Base-by-base conservation (phyloP, 768 basidiomycete genomes). In the Agaricus sinodeliciosus region DNA sequence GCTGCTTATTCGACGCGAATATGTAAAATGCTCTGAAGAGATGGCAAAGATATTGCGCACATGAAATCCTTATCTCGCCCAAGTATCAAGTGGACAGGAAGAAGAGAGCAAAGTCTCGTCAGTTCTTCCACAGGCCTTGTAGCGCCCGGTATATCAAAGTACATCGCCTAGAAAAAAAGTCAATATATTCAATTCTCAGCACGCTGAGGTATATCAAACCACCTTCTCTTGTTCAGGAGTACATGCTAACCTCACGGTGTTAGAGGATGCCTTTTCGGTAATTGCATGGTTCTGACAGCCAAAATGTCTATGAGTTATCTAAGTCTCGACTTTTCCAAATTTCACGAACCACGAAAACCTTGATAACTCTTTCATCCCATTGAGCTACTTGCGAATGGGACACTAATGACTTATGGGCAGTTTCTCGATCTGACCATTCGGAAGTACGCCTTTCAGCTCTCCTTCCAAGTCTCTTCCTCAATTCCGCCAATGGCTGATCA, bases 181-280 rank as follows among this genome's bases (percentile, higher is more conserved):
- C 12, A 25, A 45, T 22, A 45, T 34, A 26, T 43, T 28, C 34
- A 50, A 4, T 31, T 31, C 1, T 11, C 11, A 31, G 3, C 22
- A 22, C 22, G 22, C 22, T 15, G 43, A 36, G 15, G 5, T 44
- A 53, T 51, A 43, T 6, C 13, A n/a, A 25, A 9, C 53, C 57
- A 84, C 83, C 45, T 71, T 74, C 68, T 87, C 85, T 61, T 87
- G 81, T 40, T 82, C 73, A 18, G 77, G 75, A 0, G 74, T 77
- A 57, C 85, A 87, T 6, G 79, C 78, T 3, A 85, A 65, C 1
- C 74, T 74, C 37, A 81, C 61, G 36, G 65, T 56, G 18, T 59
- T 63, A 2, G 55, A 62, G 0, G 64, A 67, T 44, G 72, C 66
- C 36, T 69, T 71, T 39, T 64, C 58, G 52, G 69, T 68, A 4